Base-by-base conservation (phyloP, 78 protist genomes). In the Guillardia theta region DNA sequence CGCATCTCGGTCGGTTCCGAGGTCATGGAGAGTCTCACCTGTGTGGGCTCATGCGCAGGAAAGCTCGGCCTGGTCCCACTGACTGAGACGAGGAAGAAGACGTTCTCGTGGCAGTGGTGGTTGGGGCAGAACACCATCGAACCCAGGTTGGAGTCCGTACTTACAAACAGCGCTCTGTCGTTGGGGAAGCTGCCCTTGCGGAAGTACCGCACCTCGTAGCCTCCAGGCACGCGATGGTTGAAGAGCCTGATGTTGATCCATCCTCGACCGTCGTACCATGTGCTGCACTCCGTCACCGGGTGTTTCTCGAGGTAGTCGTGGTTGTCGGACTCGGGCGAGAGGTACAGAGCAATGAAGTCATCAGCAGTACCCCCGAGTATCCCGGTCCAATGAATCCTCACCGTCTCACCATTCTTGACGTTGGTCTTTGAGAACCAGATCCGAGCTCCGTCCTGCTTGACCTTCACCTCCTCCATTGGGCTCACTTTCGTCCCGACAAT, bases 141-240 rank as follows among this genome's bases (percentile, higher is more conserved):
- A 6, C 83, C 83, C 1, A 70, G 9, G 36, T 12, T 70, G 83
- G 46, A 36, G 83, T 70, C 83, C 41, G 83, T 58, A 6, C 70
- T 58, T 6, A 58, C 39, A 6, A 70, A 70, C 0, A 70, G 5
- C 4, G 45, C 83, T 36, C 83, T 24, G 83, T 70, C 41, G 41
- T 70, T 70, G 83, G 9, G 83, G 83, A 70, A 33, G 46, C 15
- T 33, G 5, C 83, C 83, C 6, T 70, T 70, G 41, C 83, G 83
- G 83, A 70, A 70, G 83, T 70, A 70, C 41, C 83, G 83, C 83
- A 70, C 46, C 83, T 70, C 83, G 41, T 70, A 70, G 5, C 83
- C 83, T 24, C 22, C 83, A 36, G n/a, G 45, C 83, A 9, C 36
- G 83, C 83, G 83, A 18, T 70, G 83, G 41, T 70, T 70, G 83